Evolutionary conservation across 2,329 filamentous ascomycete genomes (phyloP).

Genomic region (Pseudocercospora cruenta): DNA sequence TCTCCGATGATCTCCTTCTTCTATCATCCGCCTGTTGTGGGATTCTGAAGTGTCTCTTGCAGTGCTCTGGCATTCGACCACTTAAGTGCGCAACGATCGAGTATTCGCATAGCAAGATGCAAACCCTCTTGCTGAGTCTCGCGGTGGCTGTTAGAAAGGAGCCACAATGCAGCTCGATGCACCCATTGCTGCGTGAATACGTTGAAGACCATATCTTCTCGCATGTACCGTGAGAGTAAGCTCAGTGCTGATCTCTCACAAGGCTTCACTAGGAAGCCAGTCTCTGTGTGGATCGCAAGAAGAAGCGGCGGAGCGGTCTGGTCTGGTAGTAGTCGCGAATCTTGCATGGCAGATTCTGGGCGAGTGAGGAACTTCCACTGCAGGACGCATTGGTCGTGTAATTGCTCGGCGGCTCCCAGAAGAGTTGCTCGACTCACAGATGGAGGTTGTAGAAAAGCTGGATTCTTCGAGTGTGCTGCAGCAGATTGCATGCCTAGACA

Average conservation of each 20-base stretch:
- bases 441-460: neutral
- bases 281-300: neutral
- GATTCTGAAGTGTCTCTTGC: neutral
- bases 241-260: neutral
- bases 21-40: neutral
- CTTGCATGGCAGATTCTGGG: neutral
- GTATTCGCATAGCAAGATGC: neutral
- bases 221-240: neutral
- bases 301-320: neutral
- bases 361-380: neutral
- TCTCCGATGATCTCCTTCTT: neutral
- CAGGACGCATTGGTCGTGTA: neutral
- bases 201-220: slow-evolving; percentile 1
- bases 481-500: neutral
- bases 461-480: neutral
- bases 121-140: slow-evolving; percentile 2
- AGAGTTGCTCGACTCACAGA: neutral
- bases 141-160: neutral
- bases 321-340: neutral
- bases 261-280: neutral
- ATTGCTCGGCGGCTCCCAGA: neutral
- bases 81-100: neutral
- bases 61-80: neutral
- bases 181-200: neutral
- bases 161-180: neutral